Evolutionary conservation across 179 eudicot species (phyloP), one percentile per base, ranked within the genome.

Genomic region (Pouteria campechiana): DNA sequence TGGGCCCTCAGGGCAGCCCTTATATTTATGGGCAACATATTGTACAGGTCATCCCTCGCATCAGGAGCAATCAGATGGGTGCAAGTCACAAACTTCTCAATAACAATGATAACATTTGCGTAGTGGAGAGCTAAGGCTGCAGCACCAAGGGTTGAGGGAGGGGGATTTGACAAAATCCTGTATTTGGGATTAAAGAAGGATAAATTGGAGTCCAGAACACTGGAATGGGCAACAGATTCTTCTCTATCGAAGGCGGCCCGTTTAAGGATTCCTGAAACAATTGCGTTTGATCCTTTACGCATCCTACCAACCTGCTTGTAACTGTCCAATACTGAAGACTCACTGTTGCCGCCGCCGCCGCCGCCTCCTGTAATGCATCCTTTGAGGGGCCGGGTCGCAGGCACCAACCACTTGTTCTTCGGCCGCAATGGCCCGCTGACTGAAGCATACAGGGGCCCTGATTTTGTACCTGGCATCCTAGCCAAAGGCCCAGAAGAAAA

Each of bases 101-200:
- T 68, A 7, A 78, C 69, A 13, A 65, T 66, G 21, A 78, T 65
- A 18, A 78, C 40, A 41, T 78, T 78, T 14, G 86, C 75, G 55
- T 78, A 78, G 33, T 78, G 86, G 42, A 78, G 47, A 10, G 81
- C 68, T 18, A 78, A 46, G 24, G 81, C 81, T n/a, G 73, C 67
- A 1, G 76, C 86, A 12, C 86, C 86, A 8, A 78, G 78, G 17
- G 78, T 67, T 29, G 58, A 75, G 0, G 69, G 64, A 18, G 81
- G 76, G 1, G 86, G 57, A 32, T 64, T 41, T 22, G 62, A 38
- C 6, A 51, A 32, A 43, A 23, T 57, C 10, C 38, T 64, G 39
- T 24, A 60, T 33, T 62, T 68, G 13, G 48, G 46, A 17, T 51
- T 12, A 44, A 22, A 44, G 27, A 48, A 34, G 4, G 55, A 47